Base-by-base conservation (phyloP, 2,329 filamentous ascomycete genomes). In the Parafenestella ontariensis region DNA sequence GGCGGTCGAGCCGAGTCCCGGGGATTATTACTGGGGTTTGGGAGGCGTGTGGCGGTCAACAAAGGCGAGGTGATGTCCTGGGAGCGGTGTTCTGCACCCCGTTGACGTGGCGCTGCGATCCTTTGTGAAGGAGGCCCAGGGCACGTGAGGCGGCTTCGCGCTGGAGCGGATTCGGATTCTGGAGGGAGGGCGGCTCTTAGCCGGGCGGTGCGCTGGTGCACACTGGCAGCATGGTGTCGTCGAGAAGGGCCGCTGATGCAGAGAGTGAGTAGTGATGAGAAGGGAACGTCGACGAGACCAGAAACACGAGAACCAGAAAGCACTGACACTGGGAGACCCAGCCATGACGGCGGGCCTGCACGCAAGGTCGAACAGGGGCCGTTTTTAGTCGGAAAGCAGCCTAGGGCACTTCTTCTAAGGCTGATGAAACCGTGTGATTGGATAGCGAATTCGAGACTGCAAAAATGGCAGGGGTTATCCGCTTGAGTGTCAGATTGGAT, bases 51-150 rank as follows among this genome's bases (percentile, higher is more conserved):
- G 36, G 42, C 28, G 28, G 57, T n/a, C 26, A 46, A 45, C 48
- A 50, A 50, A 54, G 46, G 54, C 42, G 34, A 43, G 56, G 44
- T 9, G 41, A 40, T 36, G 44, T 37, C 41, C 41, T 23, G 51
- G 47, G 41, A 46, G 40, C 48, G 52, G 49, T 50, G 46, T 45
- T 49, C 44, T 56, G 55, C 53, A 49, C 55, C 53, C 65, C 58
- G 69, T 74, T 64, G 66, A 73, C 68, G 71, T 74, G 71, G 72
- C 70, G 70, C 62, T 66, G 65, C 51, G 58, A 51, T 59, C 54
- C 59, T 67, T 63, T 52, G 59, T 58, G 55, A 44, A 51, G 39
- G 52, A 41, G 49, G 64, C 34, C 45, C 34, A 21, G 34, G 60
- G 53, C 64, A 70, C 67, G 65, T 68, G 64, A 67, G 64, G 42